These are phyloP conservation scores for Mucor circinelloides DNA, from an alignment of 371 early-diverging fungal genomes.

Conservation along the genomic window DNA sequence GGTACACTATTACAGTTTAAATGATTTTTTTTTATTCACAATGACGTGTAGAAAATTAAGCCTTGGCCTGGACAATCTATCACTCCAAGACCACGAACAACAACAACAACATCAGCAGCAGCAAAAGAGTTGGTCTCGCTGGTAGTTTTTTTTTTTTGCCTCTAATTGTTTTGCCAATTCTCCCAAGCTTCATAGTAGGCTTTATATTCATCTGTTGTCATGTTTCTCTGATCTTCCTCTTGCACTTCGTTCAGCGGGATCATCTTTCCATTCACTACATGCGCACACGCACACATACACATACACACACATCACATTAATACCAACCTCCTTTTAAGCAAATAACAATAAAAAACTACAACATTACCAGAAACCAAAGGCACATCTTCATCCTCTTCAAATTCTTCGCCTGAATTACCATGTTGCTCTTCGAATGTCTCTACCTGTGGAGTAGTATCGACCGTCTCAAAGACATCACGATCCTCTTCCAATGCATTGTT, in stretches of 20 bases:
- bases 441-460: background rate
- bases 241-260: constrained; percentile 58
- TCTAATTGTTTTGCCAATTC: constrained; percentile 36
- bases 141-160: constrained; percentile 12
- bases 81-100: background rate
- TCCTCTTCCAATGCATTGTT: constrained; percentile 9
- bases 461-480: background rate
- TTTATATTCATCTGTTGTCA: constrained; percentile 66
- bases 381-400: constrained; percentile 42
- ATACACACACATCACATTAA: background rate
- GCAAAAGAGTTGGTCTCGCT: constrained; percentile 2
- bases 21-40: background rate
- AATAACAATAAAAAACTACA: background rate
- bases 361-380: constrained; percentile 47
- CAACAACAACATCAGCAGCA: background rate
- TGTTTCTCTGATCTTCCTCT: constrained; percentile 58
- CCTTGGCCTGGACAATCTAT: constrained; percentile 7
- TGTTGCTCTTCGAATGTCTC: constrained; percentile 11
- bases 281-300: too few species aligned
- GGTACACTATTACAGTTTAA: constrained; percentile 8
- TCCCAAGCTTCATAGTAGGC: constrained; percentile 58
- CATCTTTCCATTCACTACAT: constrained; percentile 55
- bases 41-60: background rate
- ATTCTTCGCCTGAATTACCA: constrained; percentile 22
- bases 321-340: background rate